Evolutionary conservation across 352 stramenopile genomes (phyloP).

Genomic region (Globisporangium orthogonon): DNA sequence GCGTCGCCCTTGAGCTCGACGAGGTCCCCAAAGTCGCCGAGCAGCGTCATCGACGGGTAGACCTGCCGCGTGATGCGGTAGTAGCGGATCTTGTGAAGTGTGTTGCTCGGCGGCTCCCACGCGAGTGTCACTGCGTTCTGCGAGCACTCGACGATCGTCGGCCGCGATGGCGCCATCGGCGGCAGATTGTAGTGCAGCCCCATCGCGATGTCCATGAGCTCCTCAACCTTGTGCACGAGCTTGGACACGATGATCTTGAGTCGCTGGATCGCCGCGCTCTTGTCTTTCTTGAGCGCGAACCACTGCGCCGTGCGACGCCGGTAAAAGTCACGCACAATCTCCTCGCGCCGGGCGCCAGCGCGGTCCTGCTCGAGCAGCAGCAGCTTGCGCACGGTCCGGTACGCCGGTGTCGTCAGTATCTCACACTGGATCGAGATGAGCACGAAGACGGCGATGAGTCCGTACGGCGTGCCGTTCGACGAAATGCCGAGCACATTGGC

Average conservation of each 20-base stretch:
- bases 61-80: constrained; percentile 78
- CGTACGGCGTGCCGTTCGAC: constrained; percentile 37
- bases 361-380: constrained; percentile 42
- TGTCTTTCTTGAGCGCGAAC: constrained; percentile 79
- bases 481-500: constrained; percentile 65
- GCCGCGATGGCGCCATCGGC: constrained; percentile 65
- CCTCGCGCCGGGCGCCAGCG: constrained; percentile 39
- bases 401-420: constrained; percentile 53
- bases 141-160: constrained; percentile 40
- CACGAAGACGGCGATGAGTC: constrained; percentile 75
- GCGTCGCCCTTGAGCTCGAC: constrained; percentile 61
- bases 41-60: constrained; percentile 75
- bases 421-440: constrained; percentile 84
- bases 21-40: constrained; percentile 77
- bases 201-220: constrained; percentile 87
- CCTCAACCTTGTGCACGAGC: constrained; percentile 83
- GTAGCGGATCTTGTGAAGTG: constrained; percentile 72
- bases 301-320: constrained; percentile 60
- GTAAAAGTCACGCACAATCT: constrained; percentile 64
- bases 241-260: constrained; percentile 87
- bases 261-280: constrained; percentile 71
- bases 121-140: constrained; percentile 74
- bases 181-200: constrained; percentile 79
- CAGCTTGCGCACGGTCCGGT: constrained; percentile 48
- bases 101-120: constrained; percentile 57